Percentiles rank a stretch among this genome's conserved stretches.
These are phyloP conservation scores for Phylloporus sp. DNA, from an alignment of 768 basidiomycete genomes.

Conservation along the genomic window DNA sequence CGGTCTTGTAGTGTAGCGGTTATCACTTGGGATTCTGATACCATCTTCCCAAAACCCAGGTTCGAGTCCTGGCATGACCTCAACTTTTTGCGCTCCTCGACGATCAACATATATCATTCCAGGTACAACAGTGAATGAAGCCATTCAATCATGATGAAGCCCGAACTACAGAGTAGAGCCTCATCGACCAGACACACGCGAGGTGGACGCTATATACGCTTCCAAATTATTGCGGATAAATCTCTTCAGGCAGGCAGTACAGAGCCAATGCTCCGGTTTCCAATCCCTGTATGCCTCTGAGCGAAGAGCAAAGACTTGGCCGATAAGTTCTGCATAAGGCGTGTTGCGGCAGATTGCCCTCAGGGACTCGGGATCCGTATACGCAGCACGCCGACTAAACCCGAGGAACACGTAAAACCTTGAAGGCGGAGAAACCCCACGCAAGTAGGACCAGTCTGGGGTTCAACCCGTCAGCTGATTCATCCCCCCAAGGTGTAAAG, in stretches of 20 bases:
- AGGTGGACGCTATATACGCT: background rate
- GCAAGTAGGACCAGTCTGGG: constrained; percentile 17
- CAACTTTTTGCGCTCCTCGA: background rate
- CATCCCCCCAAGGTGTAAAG: background rate
- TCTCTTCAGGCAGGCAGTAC: constrained; percentile 6
- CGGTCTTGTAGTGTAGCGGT: constrained; percentile 34
- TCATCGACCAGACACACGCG: background rate
- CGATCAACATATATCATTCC: too few relatives aligned
- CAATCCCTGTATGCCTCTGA: constrained; percentile 5
- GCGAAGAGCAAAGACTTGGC: background rate
- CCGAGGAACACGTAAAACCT: constrained; percentile 8
- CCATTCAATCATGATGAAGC: too few relatives aligned
- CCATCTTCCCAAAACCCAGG: constrained; percentile 25
- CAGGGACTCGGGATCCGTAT: background rate
- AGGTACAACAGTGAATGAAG: too few relatives aligned
- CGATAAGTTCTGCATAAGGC: constrained; percentile 8
- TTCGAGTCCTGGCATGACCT: constrained; percentile 23
- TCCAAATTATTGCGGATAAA: constrained; percentile 11
- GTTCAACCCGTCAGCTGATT: background rate
- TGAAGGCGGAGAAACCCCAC: constrained; percentile 11
- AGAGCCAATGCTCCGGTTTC: constrained; percentile 11
- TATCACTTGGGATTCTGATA: constrained; percentile 35
- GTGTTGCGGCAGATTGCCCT: constrained; percentile 2
- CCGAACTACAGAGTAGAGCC: background rate
- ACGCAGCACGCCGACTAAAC: constrained; percentile 16